Percentiles rank a stretch among this genome's conserved stretches.
Conservation (phyloP, 1,139 yeast species). For the Zygoascus hellenicus region DNA sequence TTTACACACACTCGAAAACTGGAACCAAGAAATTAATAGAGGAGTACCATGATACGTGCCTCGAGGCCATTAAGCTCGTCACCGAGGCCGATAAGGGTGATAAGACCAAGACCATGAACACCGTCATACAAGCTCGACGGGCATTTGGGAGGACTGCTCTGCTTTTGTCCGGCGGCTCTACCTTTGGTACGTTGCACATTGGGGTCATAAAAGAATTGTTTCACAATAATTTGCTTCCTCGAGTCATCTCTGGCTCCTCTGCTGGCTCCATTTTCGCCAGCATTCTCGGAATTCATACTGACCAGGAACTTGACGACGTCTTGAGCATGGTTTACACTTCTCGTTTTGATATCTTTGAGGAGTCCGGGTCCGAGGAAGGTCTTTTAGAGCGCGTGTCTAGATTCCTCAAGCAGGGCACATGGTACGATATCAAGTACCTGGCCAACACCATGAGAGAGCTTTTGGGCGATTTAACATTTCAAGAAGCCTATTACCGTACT, state of each 20-base stretch:
- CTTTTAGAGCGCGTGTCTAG: conserved; percentile 51
- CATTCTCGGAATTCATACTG: conserved; percentile 72
- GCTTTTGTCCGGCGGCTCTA: conserved; percentile 91
- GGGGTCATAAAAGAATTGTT: conserved; percentile 81
- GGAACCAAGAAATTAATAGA: conserved; percentile 85
- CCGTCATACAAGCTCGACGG: conserved; percentile 80
- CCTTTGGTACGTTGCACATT: conserved; percentile 86
- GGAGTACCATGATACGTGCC: conserved; percentile 76
- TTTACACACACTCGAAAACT: conserved; percentile 71
- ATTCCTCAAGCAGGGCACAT: conserved; percentile 73
- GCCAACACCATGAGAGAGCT: conserved; percentile 68
- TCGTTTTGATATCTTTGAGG: conserved; percentile 68
- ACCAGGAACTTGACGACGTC: conserved; percentile 58
- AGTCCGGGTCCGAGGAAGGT: conserved; percentile 44
- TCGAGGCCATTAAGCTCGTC: conserved; percentile 48
- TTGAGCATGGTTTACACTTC: conserved; percentile 42
- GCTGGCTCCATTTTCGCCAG: conserved; percentile 96
- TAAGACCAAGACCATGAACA: conserved; percentile 64
- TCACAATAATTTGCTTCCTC: conserved; percentile 71
- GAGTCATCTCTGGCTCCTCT: conserved; percentile 90
- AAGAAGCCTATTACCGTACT: conserved; percentile 84
- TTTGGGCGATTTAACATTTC: conserved; percentile 90
- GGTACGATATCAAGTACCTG: conserved; percentile 74
- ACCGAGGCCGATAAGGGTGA: conserved; percentile 42
- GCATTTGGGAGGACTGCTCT: conserved; percentile 92